Evolutionary conservation across 306 rosid species (phyloP).

Genomic region (Prunus armeniaca): DNA sequence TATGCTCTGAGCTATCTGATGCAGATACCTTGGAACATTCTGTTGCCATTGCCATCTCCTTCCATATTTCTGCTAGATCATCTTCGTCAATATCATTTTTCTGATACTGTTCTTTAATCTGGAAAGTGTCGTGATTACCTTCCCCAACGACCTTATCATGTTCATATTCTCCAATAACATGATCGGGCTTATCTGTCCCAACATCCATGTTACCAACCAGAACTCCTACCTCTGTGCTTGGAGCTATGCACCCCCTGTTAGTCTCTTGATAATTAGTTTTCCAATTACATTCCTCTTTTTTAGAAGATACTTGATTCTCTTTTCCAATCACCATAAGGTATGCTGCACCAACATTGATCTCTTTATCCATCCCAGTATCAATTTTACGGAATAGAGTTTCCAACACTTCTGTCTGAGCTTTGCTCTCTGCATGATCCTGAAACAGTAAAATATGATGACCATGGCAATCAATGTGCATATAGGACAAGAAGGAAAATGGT

Average conservation of each 20-base stretch:
- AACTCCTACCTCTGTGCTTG: slow-evolving; percentile 12
- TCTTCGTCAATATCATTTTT: slow-evolving; percentile 34
- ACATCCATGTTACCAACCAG: slow-evolving; percentile 19
- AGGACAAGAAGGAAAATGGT: too few species aligned
- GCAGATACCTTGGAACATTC: slow-evolving; percentile 59
- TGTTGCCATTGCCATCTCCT: slow-evolving; percentile 71
- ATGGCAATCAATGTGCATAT: neutral
- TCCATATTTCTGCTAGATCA: slow-evolving; percentile 70
- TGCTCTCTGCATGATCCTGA: slow-evolving; percentile 22
- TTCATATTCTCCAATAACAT: slow-evolving; percentile 36
- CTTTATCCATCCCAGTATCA: slow-evolving; percentile 33
- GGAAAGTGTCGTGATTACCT: neutral
- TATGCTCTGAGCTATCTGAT: neutral
- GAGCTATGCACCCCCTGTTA: neutral
- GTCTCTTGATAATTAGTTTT: neutral
- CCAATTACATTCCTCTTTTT: neutral
- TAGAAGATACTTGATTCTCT: slow-evolving; percentile 2
- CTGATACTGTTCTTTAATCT: neutral
- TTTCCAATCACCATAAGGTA: neutral
- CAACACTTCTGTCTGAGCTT: slow-evolving; percentile 20
- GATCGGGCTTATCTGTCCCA: slow-evolving; percentile 46
- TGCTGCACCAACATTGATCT: slow-evolving; percentile 51
- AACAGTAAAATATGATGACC: slow-evolving; percentile 20
- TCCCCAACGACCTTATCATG: neutral
- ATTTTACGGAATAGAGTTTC: slow-evolving; percentile 16